Percentiles rank a stretch among this genome's conserved stretches.
Evolutionary conservation across 169 alveolate genomes (phyloP).

Genomic region (Plasmodium gonderi): DNA sequence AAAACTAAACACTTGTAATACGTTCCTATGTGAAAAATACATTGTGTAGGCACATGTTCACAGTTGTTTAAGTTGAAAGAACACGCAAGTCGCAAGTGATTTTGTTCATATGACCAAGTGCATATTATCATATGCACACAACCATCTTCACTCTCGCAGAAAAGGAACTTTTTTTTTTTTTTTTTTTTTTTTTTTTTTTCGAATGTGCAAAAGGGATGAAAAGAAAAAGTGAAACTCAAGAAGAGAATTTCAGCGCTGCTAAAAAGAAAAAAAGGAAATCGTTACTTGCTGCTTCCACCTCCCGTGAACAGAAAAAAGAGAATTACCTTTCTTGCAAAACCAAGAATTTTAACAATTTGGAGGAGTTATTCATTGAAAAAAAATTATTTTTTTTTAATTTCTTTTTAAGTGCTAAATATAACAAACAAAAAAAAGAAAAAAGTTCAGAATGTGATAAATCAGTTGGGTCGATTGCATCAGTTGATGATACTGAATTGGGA

Average conservation of each 20-base stretch:
- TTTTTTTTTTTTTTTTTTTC: neutral
- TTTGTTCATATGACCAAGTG: no score
- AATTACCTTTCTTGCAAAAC: conserved; percentile 19
- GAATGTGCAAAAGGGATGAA: conserved; percentile 8
- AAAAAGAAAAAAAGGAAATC: neutral
- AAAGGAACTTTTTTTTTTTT: neutral
- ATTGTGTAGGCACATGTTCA: no score
- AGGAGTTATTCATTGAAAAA: conserved; percentile 38
- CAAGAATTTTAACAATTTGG: conserved; percentile 45
- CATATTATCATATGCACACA: neutral
- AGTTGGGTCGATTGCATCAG: neutral
- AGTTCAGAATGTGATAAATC: neutral
- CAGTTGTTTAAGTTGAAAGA: no score
- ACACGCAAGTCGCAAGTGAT: no score
- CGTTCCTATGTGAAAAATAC: no score
- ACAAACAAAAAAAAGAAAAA: conserved; percentile 30
- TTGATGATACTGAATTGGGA: neutral
- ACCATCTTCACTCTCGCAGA: neutral
- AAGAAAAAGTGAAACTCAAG: neutral
- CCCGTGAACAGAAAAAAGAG: neutral
- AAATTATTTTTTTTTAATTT: conserved; percentile 35
- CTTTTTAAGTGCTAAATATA: conserved; percentile 40
- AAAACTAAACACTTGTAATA: no score
- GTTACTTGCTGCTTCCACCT: neutral
- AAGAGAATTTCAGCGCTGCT: neutral